phyloP scores from a whole-genome alignment of 306 rosid species.

The barrel medic (Medicago truncatula) region DNA sequence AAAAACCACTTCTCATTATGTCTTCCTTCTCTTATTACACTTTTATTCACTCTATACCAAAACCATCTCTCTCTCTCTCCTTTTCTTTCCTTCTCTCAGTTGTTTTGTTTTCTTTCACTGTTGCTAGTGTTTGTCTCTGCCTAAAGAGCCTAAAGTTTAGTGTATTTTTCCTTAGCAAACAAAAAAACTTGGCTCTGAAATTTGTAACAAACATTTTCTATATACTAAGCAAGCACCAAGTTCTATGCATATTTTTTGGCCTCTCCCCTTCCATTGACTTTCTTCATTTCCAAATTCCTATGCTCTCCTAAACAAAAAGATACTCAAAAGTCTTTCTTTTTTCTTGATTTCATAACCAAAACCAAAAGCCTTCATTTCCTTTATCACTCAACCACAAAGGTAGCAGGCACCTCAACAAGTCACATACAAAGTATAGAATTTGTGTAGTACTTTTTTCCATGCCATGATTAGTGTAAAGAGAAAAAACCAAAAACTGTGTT shows the following conservation, averaged over 20 bases:
- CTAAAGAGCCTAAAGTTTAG: conserved; percentile 33
- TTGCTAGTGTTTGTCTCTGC: conserved; percentile 34
- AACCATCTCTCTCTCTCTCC: not conserved
- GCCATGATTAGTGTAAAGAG: conserved; percentile 59
- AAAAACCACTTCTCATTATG: not conserved
- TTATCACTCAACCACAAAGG: not conserved
- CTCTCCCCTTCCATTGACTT: conserved; percentile 62
- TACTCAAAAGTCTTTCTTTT: conserved; percentile 37
- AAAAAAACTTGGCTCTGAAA: conserved; percentile 58
- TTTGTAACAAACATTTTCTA: conserved; percentile 51
- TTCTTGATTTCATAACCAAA: conserved; percentile 45
- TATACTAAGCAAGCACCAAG: conserved; percentile 54
- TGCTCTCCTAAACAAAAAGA: conserved; percentile 33
- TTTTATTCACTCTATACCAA: conserved; percentile 1
- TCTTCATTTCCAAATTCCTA: conserved; percentile 53
- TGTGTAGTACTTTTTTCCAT: conserved; percentile 37
- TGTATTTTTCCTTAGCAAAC: conserved; percentile 35
- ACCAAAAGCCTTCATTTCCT: conserved; percentile 22
- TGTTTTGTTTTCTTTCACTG: conserved; percentile 21
- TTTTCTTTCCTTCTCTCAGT: conserved; percentile 6
- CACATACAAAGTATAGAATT: not conserved
- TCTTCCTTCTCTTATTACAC: not conserved
- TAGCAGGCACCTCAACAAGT: no score
- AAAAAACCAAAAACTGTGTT: conserved; percentile 51
- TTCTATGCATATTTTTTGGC: conserved; percentile 67